phyloP scores from a whole-genome alignment of 169 alveolate genomes.

The Plasmodium sp. region DNA sequence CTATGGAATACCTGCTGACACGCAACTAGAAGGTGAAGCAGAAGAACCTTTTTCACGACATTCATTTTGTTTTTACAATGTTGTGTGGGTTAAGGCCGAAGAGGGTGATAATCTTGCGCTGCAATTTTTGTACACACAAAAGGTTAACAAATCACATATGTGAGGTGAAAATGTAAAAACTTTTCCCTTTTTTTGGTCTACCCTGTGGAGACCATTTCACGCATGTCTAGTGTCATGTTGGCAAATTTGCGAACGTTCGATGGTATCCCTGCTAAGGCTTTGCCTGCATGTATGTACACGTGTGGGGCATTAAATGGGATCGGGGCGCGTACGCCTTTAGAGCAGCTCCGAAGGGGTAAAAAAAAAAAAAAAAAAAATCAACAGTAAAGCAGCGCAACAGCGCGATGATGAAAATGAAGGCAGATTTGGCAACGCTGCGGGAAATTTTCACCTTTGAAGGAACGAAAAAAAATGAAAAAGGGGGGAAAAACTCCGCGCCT shows the following conservation, averaged over 20 bases:
- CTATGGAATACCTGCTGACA: constrained; percentile 11
- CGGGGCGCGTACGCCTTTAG: neutral
- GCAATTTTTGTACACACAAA: neutral
- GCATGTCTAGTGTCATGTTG: neutral
- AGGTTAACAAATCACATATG: neutral
- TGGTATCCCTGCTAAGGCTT: neutral
- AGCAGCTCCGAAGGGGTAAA: neutral
- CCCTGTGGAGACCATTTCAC: neutral
- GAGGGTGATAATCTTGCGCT: neutral
- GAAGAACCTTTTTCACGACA: neutral
- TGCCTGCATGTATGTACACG: constrained; percentile 30
- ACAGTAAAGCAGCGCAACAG: neutral
- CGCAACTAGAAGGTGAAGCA: neutral
- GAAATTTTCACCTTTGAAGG: neutral
- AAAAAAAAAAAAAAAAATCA: neutral
- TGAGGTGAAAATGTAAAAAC: neutral
- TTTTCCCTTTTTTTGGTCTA: neutral
- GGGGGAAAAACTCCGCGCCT: neutral
- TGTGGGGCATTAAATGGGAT: neutral
- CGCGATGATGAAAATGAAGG: neutral
- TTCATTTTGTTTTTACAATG: constrained; percentile 9
- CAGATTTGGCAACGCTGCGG: neutral
- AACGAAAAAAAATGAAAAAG: constrained; percentile 20
- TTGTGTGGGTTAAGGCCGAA: neutral
- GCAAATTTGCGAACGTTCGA: neutral